Evolutionary conservation across 1,284 basidiomycete species (phyloP).

Genomic region (Pisolithus thermaeus): DNA sequence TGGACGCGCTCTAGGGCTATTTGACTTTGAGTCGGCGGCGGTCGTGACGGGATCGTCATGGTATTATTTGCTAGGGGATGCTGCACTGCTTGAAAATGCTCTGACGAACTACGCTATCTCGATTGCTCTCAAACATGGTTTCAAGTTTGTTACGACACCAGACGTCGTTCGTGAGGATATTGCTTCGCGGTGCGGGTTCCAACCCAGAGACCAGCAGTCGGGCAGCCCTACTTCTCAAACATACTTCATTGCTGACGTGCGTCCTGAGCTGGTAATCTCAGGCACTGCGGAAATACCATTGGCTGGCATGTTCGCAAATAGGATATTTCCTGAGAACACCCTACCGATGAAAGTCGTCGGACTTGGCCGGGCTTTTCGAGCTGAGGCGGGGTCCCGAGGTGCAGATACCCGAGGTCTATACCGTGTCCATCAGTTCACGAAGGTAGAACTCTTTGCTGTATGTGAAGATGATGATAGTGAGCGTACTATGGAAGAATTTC

Average conservation of each 20-base stretch:
- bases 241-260: conserved; percentile 50
- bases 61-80: conserved; percentile 84
- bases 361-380: conserved; percentile 87
- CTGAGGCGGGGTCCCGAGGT: conserved; percentile 92
- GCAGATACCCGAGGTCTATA: conserved; percentile 91
- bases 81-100: conserved; percentile 85
- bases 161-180: conserved; percentile 89
- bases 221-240: conserved; percentile 58
- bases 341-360: conserved; percentile 83
- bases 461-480: conserved; percentile 62
- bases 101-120: conserved; percentile 84
- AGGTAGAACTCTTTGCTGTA: conserved; percentile 86
- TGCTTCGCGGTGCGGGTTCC: conserved; percentile 87
- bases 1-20: conserved; percentile 58
- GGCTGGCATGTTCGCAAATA: conserved; percentile 77
- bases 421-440: conserved; percentile 96
- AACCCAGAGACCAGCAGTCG: conserved; percentile 69
- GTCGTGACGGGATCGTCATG: conserved; percentile 84
- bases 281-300: conserved; percentile 83
- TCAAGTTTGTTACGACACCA: conserved; percentile 76
- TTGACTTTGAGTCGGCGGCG: conserved; percentile 77
- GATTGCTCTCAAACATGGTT: conserved; percentile 72
- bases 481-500: conserved; percentile 76
- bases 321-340: conserved; percentile 41
- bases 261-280: conserved; percentile 58